Evolutionary conservation across 1,284 basidiomycete species (phyloP).

Genomic region (Cutaneotrichosporon sp.): DNA sequence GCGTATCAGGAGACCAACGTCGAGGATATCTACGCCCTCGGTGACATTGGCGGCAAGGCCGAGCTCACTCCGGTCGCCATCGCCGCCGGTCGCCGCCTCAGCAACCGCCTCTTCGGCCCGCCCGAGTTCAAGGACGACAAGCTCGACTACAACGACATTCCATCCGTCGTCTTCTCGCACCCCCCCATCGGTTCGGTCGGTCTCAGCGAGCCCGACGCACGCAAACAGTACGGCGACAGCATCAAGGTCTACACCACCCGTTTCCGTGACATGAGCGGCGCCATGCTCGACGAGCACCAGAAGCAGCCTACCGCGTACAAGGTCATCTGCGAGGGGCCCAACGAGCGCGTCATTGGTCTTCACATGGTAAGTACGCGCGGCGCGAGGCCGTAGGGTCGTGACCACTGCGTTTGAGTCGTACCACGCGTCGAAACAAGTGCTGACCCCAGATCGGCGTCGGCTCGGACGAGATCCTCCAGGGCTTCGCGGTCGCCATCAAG

Average conservation of each 20-base stretch:
- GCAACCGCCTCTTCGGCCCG: slow-evolving; percentile 87
- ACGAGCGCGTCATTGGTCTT: slow-evolving; percentile 91
- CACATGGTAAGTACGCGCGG: slow-evolving; percentile 66
- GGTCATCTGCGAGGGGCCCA: slow-evolving; percentile 77
- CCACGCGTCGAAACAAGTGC: background rate
- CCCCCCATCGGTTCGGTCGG: slow-evolving; percentile 90
- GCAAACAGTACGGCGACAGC: slow-evolving; percentile 77
- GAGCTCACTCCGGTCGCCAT: slow-evolving; percentile 97
- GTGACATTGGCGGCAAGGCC: slow-evolving; percentile 89
- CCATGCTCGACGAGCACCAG: slow-evolving; percentile 77
- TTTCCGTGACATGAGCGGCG: slow-evolving; percentile 83
- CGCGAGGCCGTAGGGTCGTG: slow-evolving; percentile 63
- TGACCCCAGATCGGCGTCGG: slow-evolving; percentile 66
- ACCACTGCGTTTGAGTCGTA: slow-evolving; percentile 44
- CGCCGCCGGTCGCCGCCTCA: slow-evolving; percentile 83
- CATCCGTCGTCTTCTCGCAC: slow-evolving; percentile 95
- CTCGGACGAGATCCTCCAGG: slow-evolving; percentile 89
- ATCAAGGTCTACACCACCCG: slow-evolving; percentile 80
- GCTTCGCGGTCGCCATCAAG: slow-evolving; percentile 87
- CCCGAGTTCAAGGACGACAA: slow-evolving; percentile 81
- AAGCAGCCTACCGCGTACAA: slow-evolving; percentile 95
- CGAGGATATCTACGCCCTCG: slow-evolving; percentile 74
- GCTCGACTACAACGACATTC: slow-evolving; percentile 85
- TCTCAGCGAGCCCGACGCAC: slow-evolving; percentile 84
- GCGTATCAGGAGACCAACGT: slow-evolving; percentile 85